Percentiles rank a stretch among this genome's conserved stretches.
phyloP scores from a whole-genome alignment of 495 filamentous ascomycete species.

The Cairneyella variabilis region DNA sequence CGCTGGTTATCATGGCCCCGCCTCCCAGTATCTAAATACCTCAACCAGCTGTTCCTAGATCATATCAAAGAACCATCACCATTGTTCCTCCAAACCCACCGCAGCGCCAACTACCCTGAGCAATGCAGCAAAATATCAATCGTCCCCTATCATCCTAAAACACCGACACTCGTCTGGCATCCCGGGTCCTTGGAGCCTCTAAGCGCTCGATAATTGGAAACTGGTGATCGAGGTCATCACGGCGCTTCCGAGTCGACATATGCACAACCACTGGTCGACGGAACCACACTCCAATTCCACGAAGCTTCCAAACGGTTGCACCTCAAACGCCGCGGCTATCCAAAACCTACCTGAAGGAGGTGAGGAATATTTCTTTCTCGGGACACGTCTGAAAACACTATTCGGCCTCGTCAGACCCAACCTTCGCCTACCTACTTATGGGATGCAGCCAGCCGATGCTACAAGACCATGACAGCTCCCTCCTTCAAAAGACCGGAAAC shows the following conservation, averaged over 20 bases:
- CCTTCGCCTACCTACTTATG: not conserved
- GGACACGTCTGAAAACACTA: not conserved
- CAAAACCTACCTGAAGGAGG: conserved; percentile 11
- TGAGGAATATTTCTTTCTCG: conserved; percentile 1
- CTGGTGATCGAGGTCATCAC: not conserved
- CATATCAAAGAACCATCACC: too few species aligned
- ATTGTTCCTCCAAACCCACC: too few species aligned
- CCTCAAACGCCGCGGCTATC: conserved; percentile 21
- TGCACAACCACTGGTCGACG: conserved; percentile 9
- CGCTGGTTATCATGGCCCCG: too few species aligned
- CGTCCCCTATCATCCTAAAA: not conserved
- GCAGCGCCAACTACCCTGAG: not conserved
- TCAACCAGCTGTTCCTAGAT: too few species aligned
- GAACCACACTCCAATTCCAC: conserved; percentile 12
- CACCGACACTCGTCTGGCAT: not conserved
- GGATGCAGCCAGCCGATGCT: conserved; percentile 9
- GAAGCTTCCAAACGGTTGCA: not conserved
- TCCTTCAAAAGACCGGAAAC: conserved; percentile 3
- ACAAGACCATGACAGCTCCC: conserved; percentile 20
- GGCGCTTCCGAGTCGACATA: conserved; percentile 8
- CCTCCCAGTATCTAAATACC: too few species aligned
- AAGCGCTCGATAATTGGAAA: conserved; percentile 12
- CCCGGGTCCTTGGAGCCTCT: not conserved
- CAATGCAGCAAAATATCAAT: not conserved
- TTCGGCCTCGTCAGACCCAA: not conserved